These are phyloP conservation scores for Adansonia madagascariensis DNA, from an alignment of 441 rosid genomes.

Conservation along the genomic window DNA sequence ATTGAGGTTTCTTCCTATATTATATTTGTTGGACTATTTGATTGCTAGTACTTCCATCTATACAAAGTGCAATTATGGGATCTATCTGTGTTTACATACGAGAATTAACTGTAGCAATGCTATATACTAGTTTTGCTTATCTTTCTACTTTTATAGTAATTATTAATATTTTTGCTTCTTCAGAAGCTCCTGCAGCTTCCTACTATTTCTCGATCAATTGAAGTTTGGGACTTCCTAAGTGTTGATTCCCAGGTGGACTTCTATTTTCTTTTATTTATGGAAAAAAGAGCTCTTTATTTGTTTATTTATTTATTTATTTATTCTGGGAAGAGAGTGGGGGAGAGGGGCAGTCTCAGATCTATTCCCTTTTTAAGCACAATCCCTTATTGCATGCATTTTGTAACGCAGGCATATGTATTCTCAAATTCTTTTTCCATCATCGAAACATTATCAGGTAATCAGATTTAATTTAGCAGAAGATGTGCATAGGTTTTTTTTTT, in stretches of 20 bases:
- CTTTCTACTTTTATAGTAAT: conserved; percentile 20
- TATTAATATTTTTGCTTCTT: conserved; percentile 26
- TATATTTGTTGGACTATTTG: conserved; percentile 2
- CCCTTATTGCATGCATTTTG: conserved; percentile 36
- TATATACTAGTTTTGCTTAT: conserved; percentile 9
- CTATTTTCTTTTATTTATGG: conserved; percentile 8
- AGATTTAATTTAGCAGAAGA: conserved; percentile 28
- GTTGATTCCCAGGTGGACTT: conserved; percentile 92
- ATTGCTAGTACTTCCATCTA: not conserved
- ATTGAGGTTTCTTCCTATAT: not conserved
- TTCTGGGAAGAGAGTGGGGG: not conserved
- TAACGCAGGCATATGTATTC: conserved; percentile 88
- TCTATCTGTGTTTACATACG: not conserved
- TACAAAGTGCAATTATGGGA: not conserved
- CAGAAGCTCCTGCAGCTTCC: conserved; percentile 86
- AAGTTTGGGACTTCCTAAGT: conserved; percentile 98
- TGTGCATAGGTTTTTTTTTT: not conserved
- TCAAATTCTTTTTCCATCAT: conserved; percentile 90
- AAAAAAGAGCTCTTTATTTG: not conserved
- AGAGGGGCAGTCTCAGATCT: not conserved
- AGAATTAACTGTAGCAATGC: not conserved
- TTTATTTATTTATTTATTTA: not conserved
- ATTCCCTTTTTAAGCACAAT: conserved; percentile 15
- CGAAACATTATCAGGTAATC: conserved; percentile 84
- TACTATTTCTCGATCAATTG: conserved; percentile 91